Evolutionary conservation across 2,329 filamentous ascomycete genomes (phyloP), one percentile per base, ranked within the genome.

Genomic region (Phaeosphaeriaceae sp.): DNA sequence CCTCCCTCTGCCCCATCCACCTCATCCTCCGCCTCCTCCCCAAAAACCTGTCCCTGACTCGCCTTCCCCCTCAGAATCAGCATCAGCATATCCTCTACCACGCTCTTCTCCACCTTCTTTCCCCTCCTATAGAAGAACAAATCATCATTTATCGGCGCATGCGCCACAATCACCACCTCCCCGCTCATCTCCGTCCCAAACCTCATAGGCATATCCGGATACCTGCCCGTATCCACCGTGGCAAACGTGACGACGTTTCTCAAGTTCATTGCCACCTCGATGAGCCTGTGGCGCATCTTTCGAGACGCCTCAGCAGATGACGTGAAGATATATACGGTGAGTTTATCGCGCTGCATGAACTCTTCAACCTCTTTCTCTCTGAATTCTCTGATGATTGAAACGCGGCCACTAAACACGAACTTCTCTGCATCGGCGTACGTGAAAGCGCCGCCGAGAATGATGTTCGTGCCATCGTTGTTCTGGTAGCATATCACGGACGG

Each of bases 141-240:
- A 26, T 71, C 47, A 46, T 69, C 67, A 30, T 71, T 69, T 49
- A 61, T 51, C 11, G 66, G 65, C 7, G 67, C 66, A 58, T 71
- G 68, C 17, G 69, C 55, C 15, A 54, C 67, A 11, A 70, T n/a
- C 1, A 63, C 62, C 24, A 6, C 47, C 17, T 55, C 48, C 13
- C 59, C 40, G n/a, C 21, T 32, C 24, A 52, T 22, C 3, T 44
- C 19, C 64, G 55, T 15, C 2, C 67, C 68, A 28, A 68, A 70
- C 32, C 56, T 65, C 35, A 43, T 47, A 22, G 69, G 68, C 68
- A 72, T 70, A 15, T 67, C 62, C 17, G 28, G 49, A 55, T 67
- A 71, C 52, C 67, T 63, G 1, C 56, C 19, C 1, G 59, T 52
- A 52, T 71, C 68, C 1, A 62, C 63, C 15, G 70, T 19, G 17